Percentiles rank a stretch among this genome's conserved stretches.
Evolutionary conservation across 495 filamentous ascomycete genomes (phyloP).

Genomic region (Polyplosphaeria fusca): DNA sequence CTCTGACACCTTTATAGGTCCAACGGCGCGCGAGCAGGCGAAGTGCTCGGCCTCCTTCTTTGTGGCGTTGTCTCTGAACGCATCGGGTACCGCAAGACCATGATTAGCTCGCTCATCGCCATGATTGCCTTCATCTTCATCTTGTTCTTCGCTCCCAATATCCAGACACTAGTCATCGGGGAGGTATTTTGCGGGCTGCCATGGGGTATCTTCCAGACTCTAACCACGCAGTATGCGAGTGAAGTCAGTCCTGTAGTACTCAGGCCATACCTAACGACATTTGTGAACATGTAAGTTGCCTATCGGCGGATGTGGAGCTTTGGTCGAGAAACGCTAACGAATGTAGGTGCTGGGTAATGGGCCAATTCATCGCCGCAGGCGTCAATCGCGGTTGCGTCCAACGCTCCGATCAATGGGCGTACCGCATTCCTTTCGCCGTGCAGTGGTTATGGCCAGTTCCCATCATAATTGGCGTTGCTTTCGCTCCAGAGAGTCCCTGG

Average conservation of each 20-base stretch:
- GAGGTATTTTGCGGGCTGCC: slow-evolving; percentile 33
- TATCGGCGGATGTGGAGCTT: background rate
- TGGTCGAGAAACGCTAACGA: background rate
- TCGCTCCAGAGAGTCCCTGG: slow-evolving; percentile 33
- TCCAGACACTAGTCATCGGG: slow-evolving; percentile 32
- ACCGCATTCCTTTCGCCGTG: slow-evolving; percentile 37
- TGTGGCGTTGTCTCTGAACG: slow-evolving; percentile 35
- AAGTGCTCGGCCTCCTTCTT: slow-evolving; percentile 35
- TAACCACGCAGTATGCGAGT: slow-evolving; percentile 37
- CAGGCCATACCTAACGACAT: slow-evolving; percentile 29
- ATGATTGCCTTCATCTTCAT: slow-evolving; percentile 37
- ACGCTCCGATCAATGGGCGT: slow-evolving; percentile 33
- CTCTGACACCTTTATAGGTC: slow-evolving; percentile 16
- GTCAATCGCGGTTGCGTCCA: slow-evolving; percentile 30
- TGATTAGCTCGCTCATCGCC: slow-evolving; percentile 26
- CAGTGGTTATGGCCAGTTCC: slow-evolving; percentile 40
- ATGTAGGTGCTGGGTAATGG: slow-evolving; percentile 36
- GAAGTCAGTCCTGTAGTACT: slow-evolving; percentile 34
- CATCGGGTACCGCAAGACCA: slow-evolving; percentile 33
- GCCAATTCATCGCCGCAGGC: slow-evolving; percentile 36
- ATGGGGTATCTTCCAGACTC: slow-evolving; percentile 39
- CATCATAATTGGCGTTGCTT: slow-evolving; percentile 31
- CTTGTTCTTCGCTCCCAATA: slow-evolving; percentile 35
- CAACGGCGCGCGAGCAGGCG: slow-evolving; percentile 37
- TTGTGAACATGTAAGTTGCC: slow-evolving; percentile 31